Conservation (phyloP, 768 basidiomycete genomes). For the Filobasidium wieringae region DNA sequence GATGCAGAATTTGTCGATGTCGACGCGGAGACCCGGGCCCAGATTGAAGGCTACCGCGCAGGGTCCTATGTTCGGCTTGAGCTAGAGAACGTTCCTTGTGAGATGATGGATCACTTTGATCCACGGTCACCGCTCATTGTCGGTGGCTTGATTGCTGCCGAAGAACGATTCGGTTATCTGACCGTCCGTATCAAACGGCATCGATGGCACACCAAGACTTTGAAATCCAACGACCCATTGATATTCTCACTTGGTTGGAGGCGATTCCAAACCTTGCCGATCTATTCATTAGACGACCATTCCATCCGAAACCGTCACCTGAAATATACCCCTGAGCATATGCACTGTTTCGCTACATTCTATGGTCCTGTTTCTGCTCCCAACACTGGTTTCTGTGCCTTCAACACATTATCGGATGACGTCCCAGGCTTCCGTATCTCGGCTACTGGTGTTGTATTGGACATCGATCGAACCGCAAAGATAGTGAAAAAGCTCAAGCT, state of each 20-base stretch:
- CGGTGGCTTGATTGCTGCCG: slow-evolving; percentile 77
- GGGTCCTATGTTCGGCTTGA: slow-evolving; percentile 90
- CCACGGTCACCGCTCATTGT: slow-evolving; percentile 80
- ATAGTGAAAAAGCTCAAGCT: slow-evolving; percentile 98
- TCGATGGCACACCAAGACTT: slow-evolving; percentile 76
- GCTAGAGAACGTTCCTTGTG: slow-evolving; percentile 68
- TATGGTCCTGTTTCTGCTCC: slow-evolving; percentile 85
- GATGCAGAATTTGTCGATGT: slow-evolving; percentile 70
- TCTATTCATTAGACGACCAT: slow-evolving; percentile 95
- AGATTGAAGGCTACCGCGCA: slow-evolving; percentile 81
- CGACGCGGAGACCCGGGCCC: slow-evolving; percentile 61
- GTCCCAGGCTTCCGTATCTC: slow-evolving; percentile 70
- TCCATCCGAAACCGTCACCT: slow-evolving; percentile 98
- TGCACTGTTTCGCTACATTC: slow-evolving; percentile 98
- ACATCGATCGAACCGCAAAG: slow-evolving; percentile 79
- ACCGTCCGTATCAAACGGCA: slow-evolving; percentile 95
- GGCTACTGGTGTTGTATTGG: slow-evolving; percentile 87
- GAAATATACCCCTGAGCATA: slow-evolving; percentile 99
- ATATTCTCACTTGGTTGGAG: slow-evolving; percentile 97
- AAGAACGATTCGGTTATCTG: slow-evolving; percentile 84
- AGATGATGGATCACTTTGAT: slow-evolving; percentile 87
- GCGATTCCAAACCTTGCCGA: slow-evolving; percentile 84
- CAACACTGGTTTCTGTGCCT: slow-evolving; percentile 94
- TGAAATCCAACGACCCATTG: slow-evolving; percentile 95
- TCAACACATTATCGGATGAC: slow-evolving; percentile 66